Conservation (phyloP, 108 stramenopile species). For the Cylindrotheca fusiformis region DNA sequence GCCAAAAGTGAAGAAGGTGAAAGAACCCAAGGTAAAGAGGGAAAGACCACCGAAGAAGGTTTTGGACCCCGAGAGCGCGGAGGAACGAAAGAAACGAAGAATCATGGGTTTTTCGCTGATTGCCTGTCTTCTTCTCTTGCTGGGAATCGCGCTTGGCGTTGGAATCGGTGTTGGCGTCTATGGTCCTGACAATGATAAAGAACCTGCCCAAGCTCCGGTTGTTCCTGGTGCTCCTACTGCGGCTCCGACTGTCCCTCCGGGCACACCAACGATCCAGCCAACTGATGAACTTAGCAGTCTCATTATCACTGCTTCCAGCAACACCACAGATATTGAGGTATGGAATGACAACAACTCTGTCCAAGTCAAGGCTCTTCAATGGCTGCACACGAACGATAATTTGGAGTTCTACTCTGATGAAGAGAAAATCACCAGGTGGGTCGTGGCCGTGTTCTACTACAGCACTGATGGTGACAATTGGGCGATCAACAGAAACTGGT, state of each 20-base stretch:
- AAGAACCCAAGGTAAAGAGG: conserved; percentile 3
- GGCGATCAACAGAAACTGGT: conserved; percentile 38
- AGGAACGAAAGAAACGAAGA: conserved; percentile 21
- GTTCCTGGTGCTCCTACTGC: conserved; percentile 10
- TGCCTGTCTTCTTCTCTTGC: conserved; percentile 18
- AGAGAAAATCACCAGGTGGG: conserved; percentile 28
- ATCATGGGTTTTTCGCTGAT: conserved; percentile 22
- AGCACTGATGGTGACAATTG: conserved; percentile 35
- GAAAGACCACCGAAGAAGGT: conserved; percentile 11
- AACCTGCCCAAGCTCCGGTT: background rate
- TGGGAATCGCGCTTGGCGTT: conserved; percentile 34
- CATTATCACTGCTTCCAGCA: conserved; percentile 9
- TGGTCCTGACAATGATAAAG: conserved; percentile 12
- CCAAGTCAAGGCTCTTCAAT: conserved; percentile 19
- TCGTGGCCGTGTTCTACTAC: conserved; percentile 42
- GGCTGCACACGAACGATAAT: conserved; percentile 21
- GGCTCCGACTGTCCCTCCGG: background rate
- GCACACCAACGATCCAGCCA: conserved; percentile 3
- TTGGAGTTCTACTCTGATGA: conserved; percentile 30
- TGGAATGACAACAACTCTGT: conserved; percentile 23
- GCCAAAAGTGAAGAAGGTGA: background rate
- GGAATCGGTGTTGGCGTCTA: conserved; percentile 32
- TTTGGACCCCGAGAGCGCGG: background rate
- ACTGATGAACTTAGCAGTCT: conserved; percentile 11
- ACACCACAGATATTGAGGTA: conserved; percentile 9